A percentile compares a stretch with the other conserved stretches of the same genome.
These are phyloP conservation scores for Marasmius sp. DNA, from an alignment of 1,284 basidiomycete species.

Conservation along the genomic window DNA sequence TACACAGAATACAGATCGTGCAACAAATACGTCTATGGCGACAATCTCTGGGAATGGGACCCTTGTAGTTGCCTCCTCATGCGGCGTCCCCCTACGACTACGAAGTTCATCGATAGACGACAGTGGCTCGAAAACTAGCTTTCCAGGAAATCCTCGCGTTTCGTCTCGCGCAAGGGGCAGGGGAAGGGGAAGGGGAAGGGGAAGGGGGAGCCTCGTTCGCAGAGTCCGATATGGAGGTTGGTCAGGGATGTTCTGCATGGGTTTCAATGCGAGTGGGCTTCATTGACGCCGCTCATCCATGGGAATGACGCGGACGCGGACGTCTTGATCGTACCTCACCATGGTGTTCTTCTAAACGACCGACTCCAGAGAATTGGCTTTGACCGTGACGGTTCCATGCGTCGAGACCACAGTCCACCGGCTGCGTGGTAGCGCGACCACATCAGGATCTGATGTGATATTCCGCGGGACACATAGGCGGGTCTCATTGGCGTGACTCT, in stretches of 20 bases:
- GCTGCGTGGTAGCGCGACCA: too few relatives aligned
- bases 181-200: too few relatives aligned
- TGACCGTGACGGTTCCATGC: constrained; percentile 16
- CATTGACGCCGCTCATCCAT: too few relatives aligned
- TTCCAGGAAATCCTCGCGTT: constrained; percentile 26
- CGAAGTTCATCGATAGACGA: constrained; percentile 31
- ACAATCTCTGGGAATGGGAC: constrained; percentile 48
- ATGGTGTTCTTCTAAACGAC: neutral
- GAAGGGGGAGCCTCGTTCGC: constrained; percentile 16
- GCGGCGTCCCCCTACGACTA: constrained; percentile 19
- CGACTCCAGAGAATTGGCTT: constrained; percentile 6
- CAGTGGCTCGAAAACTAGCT: constrained; percentile 40
- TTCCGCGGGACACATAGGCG: too few relatives aligned
- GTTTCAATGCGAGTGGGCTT: constrained; percentile 29
- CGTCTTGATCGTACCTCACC: constrained; percentile 3
- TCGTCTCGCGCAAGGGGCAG: too few relatives aligned
- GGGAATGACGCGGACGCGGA: too few relatives aligned
- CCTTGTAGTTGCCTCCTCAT: constrained; percentile 20
- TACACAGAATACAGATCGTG: constrained; percentile 47
- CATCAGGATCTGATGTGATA: too few relatives aligned
- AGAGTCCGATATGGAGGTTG: constrained; percentile 35
- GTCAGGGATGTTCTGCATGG: constrained; percentile 32
- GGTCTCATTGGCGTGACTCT: too few relatives aligned
- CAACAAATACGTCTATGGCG: constrained; percentile 47
- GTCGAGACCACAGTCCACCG: too few relatives aligned